A percentile compares a stretch with the other conserved stretches of the same genome.
Evolutionary conservation across 108 stramenopile species (phyloP).

Genomic region (Chaetoceros muelleri): DNA sequence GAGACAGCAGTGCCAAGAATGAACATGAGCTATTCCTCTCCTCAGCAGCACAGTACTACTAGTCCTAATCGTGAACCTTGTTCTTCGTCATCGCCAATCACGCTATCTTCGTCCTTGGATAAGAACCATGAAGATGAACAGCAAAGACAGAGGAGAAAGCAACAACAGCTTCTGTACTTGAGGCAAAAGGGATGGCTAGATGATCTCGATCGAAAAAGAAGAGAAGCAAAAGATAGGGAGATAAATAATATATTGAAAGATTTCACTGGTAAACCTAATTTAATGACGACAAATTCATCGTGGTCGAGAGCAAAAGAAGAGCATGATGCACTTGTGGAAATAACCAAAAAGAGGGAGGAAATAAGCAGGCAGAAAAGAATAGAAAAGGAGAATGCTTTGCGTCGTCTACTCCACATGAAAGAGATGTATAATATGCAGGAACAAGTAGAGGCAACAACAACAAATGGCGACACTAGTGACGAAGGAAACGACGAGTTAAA

Average conservation of each 20-base stretch:
- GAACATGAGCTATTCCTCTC: too few species aligned
- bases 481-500: too few species aligned
- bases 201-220: neutral
- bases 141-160: neutral
- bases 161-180: neutral
- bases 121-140: too few species aligned
- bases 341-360: neutral
- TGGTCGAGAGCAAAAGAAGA: neutral
- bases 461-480: too few species aligned
- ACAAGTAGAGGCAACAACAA: too few species aligned
- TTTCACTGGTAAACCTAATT: neutral
- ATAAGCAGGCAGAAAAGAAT: neutral
- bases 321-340: neutral
- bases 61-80: too few species aligned
- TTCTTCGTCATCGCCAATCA: too few species aligned
- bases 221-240: neutral
- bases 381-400: neutral
- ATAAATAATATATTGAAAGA: neutral
- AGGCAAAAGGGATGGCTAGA: neutral
- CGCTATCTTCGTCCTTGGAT: too few species aligned
- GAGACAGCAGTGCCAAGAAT: too few species aligned
- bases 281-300: neutral
- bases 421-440: too few species aligned
- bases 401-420: too few species aligned
- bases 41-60: too few species aligned